Base-by-base conservation (phyloP, 225 moss, liverwort and hornwort species). In the Polytrichum commune region DNA sequence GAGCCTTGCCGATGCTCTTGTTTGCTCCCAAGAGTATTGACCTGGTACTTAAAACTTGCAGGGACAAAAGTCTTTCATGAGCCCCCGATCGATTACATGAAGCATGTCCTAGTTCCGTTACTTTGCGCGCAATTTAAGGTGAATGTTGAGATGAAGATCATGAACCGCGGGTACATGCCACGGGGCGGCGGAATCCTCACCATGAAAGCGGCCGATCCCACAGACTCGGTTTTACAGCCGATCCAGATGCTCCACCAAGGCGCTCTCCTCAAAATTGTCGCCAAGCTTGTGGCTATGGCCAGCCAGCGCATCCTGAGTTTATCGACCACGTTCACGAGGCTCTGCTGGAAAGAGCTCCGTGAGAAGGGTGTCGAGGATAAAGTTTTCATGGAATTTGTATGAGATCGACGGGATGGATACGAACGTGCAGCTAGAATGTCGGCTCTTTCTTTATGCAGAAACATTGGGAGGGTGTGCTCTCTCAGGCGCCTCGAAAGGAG, bases 401-500 rank as follows among this genome's bases (percentile, higher is more conserved):
- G 66, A 88, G 67, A 70, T 63, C 5, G 27, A 81, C 54, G 68
- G 78, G 32, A 46, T 54, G 74, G 86, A 77, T 71, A 79, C 63
- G 7, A 69, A 79, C 19, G 0, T 5, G 7, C 26, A 60, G n/a
- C 63, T 79, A 19, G 73, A 70, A 1, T 84, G 86, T 67, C 81
- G 88, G 23, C 72, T 86, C 63, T 72, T 92, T 27, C 67, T 90
- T 7, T 88, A 82, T 68, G 92, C 83, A 2, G 83, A 88, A 63
- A 90, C 86, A 1, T 76, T 79, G 38, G 74, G 66, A 22, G 90
- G 88, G 63, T 90, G 92, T 67, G 74, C 90, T 8, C 62, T 92
- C 22, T 82, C 84, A 19, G 82, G 92, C 1, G 71, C 73, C 1
- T 69, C 30, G 0, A 29, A 84, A 55, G 77, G 67, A 61, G 82